Base-by-base conservation (phyloP, 2,329 filamentous ascomycete genomes). In the Monosporascus ibericus region DNA sequence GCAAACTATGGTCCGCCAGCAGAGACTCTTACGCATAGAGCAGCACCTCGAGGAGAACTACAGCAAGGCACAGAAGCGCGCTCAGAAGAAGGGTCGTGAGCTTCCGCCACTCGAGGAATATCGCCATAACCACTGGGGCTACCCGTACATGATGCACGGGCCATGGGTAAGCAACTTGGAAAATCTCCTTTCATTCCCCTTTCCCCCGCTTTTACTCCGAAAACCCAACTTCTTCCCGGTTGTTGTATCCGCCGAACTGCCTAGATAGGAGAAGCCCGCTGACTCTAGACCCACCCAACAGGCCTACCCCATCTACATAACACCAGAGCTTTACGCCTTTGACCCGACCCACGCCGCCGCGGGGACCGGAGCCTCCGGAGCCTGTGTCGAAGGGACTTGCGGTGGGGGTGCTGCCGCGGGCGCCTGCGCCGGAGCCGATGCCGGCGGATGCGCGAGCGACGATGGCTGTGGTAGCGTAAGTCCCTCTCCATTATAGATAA, bases 11-110 rank as follows among this genome's bases (percentile, higher is more conserved):
- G 49, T 73, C 55, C 48, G 69, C 63, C 48, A 54, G 1, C 72
- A 74, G 18, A 65, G 82, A 4, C 65, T 64, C 11, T 53, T 60
- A 1, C 14, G 57, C 7, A 67, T 72, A 55, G 52, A 66, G 24
- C 55, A 50, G 8, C 70, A 70, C 0, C 64, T 80, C 0, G 80
- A 86, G 27, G 68, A 69, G 4, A 77, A 80, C 34, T 89, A 89
- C 64, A 68, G 71, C 25, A 79, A 77, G 55, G 80, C 80, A 0
- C 65, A 67, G 18, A 73, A 70, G 44, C 72, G 80, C 1, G 79
- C 80, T 0, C 67, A 70, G 53, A 76, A 74, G 54, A 77, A 76
- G 53, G 78, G 78, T 3, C 69, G 77, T 4, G 67, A 68, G 0
- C 58, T 80, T 3, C 79, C 79, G 2, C 67, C 72, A 0, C 65